phyloP scores from a whole-genome alignment of 2,329 filamentous ascomycete species.

The Cucurbitaria berberidis region DNA sequence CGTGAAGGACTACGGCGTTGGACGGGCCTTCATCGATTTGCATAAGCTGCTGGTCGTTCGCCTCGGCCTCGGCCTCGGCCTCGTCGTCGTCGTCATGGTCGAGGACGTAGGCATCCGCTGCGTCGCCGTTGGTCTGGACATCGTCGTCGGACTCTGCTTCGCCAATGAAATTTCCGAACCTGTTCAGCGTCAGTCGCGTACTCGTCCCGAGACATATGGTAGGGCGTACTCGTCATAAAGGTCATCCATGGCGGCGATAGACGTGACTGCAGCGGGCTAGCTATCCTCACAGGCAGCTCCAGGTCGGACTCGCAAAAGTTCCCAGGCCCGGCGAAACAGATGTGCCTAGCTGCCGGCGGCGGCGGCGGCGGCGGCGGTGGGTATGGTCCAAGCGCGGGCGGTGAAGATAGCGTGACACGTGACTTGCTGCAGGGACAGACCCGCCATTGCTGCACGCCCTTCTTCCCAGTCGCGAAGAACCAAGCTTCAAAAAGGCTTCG shows the following conservation, averaged over 20 bases:
- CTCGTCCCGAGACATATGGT: not conserved
- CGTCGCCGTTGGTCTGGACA: constrained; percentile 76
- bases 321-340: constrained; percentile 24
- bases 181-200: constrained; percentile 48
- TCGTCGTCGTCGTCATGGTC: constrained; percentile 68
- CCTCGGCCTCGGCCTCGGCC: constrained; percentile 48
- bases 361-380: not conserved
- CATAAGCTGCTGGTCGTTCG: constrained; percentile 84
- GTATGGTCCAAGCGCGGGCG: constrained; percentile 15
- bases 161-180: constrained; percentile 98
- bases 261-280: constrained; percentile 20
- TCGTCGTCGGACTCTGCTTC: constrained; percentile 91
- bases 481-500: constrained; percentile 26
- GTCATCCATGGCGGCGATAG: constrained; percentile 75
- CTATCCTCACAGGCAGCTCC: no score
- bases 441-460: constrained; percentile 15
- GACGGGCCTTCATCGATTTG: constrained; percentile 91
- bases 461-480: constrained; percentile 7
- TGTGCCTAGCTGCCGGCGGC: constrained; percentile 13
- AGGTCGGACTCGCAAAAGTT: constrained; percentile 39
- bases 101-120: constrained; percentile 79
- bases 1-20: constrained; percentile 96
- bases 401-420: constrained; percentile 21
- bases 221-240: constrained; percentile 85
- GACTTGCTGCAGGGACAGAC: constrained; percentile 25